Percentiles rank a stretch among this genome's conserved stretches.
These are phyloP conservation scores for Berberis thunbergii DNA, from an alignment of 164 flowering plant species.

Conservation along the genomic window DNA sequence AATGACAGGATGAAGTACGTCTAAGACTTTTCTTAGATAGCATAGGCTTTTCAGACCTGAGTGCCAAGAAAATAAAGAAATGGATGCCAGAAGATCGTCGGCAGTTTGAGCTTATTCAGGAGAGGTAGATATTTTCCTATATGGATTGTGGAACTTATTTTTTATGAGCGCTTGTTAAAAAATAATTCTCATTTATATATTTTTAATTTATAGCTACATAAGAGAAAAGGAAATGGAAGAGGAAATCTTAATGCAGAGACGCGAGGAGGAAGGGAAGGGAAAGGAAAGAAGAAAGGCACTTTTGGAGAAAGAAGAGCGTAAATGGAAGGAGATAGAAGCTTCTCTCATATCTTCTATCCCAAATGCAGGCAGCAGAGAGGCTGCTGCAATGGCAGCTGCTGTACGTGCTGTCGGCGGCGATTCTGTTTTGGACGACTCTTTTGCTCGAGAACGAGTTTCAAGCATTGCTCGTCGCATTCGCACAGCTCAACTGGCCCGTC, in stretches of 20 bases:
- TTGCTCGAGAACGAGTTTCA: constrained; percentile 89
- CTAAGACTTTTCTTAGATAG: constrained; percentile 93
- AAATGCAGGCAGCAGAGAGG: constrained; percentile 93
- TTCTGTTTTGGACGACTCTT: constrained; percentile 89
- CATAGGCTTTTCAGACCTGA: constrained; percentile 92
- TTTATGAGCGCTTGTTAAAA: background rate
- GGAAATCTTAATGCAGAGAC: constrained; percentile 89
- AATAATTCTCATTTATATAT: background rate
- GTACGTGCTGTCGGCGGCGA: constrained; percentile 99
- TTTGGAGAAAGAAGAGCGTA: constrained; percentile 95
- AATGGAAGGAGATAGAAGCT: constrained; percentile 99
- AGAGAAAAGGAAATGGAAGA: constrained; percentile 99
- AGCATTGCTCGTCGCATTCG: constrained; percentile 89
- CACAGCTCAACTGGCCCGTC: constrained; percentile 66
- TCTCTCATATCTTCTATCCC: constrained; percentile 96
- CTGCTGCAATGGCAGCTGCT: constrained; percentile 99
- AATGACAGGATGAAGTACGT: constrained; percentile 88
- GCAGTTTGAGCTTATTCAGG: constrained; percentile 94
- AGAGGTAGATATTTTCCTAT: constrained; percentile 48
- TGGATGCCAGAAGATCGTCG: constrained; percentile 99
- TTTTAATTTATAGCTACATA: constrained; percentile 51
- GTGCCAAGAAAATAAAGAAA: constrained; percentile 94
- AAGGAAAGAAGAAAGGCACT: constrained; percentile 99
- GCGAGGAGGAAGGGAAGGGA: constrained; percentile 99
- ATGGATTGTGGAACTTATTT: background rate